phyloP scores from a whole-genome alignment of 352 stramenopile species.

The Phytophthora hybrid region DNA sequence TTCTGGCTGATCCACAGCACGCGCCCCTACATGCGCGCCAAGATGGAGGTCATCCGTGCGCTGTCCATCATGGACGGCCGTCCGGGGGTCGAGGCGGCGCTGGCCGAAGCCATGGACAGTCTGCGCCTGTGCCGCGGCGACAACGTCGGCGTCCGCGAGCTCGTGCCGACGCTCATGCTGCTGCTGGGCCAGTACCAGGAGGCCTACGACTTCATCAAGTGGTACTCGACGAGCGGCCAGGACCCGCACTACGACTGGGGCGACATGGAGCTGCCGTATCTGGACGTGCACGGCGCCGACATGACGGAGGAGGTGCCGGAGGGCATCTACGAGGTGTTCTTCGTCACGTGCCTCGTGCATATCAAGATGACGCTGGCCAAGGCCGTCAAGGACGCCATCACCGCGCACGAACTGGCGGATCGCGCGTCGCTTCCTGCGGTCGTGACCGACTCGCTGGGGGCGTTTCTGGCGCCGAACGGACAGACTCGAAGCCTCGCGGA shows the following conservation, averaged over 20 bases:
- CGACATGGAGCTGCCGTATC: not conserved
- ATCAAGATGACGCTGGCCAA: not conserved
- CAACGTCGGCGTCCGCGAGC: not conserved
- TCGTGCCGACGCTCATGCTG: not conserved
- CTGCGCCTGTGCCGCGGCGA: not conserved
- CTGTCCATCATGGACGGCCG: not conserved
- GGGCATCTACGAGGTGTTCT: not conserved
- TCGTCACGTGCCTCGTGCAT: not conserved
- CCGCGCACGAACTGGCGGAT: not conserved
- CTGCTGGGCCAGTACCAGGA: not conserved
- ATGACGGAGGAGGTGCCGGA: not conserved
- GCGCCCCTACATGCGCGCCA: not conserved
- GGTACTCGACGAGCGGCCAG: not conserved
- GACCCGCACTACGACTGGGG: not conserved
- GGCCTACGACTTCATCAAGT: not conserved
- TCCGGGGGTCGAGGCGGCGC: too few relatives aligned
- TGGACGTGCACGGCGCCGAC: not conserved
- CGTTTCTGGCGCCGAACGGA: not conserved
- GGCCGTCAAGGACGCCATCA: not conserved
- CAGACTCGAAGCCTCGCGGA: not conserved
- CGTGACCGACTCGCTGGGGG: not conserved
- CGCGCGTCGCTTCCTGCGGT: not conserved
- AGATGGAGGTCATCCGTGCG: not conserved
- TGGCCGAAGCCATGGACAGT: not conserved
- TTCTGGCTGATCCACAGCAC: not conserved